Conservation (phyloP, 306 rosid genomes). For the Prinsepia uniflora region DNA sequence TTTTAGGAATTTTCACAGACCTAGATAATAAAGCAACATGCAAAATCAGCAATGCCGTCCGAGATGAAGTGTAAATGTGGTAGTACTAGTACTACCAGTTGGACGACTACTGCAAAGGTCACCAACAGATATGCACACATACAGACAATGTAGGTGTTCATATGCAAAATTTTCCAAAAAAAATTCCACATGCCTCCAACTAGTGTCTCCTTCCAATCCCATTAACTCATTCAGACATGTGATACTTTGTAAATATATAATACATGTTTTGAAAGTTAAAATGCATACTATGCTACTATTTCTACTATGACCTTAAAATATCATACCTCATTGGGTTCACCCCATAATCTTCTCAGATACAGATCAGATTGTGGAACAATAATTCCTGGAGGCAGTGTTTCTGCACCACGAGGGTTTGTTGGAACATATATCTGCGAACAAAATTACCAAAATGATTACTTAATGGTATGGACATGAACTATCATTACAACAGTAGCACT, state of each 20-base stretch:
- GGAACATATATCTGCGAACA: slow-evolving; percentile 59
- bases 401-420: slow-evolving; percentile 94
- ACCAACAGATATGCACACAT: not conserved
- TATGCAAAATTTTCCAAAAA: not conserved
- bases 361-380: slow-evolving; percentile 80
- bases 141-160: not conserved
- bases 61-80: not conserved
- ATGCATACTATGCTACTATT: not conserved
- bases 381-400: slow-evolving; percentile 82
- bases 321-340: slow-evolving; percentile 89
- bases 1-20: slow-evolving; percentile 21
- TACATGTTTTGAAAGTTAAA: not conserved
- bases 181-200: not conserved
- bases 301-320: slow-evolving; percentile 20
- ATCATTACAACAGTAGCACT: not conserved
- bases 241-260: not conserved
- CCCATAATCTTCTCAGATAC: slow-evolving; percentile 86
- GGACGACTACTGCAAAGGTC: not conserved
- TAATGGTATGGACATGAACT: not conserved
- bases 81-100: not conserved
- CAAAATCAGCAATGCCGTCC: not conserved
- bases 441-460: slow-evolving; percentile 16
- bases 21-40: slow-evolving; percentile 7
- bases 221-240: not conserved
- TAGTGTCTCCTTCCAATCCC: not conserved